These are phyloP conservation scores for Parastagonospora avenae DNA, from an alignment of 2,329 filamentous ascomycete species.

Conservation along the genomic window DNA sequence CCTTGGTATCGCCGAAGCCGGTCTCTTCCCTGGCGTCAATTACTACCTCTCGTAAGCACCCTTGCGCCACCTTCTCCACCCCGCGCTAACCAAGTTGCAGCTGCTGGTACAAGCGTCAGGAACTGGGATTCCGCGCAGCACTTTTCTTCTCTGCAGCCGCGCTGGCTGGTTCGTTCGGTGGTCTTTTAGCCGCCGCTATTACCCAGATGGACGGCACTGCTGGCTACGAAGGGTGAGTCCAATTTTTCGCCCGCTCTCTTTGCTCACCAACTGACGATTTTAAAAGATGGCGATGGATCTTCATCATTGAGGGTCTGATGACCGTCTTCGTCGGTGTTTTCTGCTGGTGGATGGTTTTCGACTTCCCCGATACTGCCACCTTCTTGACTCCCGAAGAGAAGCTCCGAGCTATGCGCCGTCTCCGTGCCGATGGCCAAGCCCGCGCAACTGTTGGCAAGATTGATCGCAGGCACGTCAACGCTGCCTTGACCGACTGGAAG, in stretches of 20 bases:
- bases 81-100: slow-evolving; percentile 19
- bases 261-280: neutral
- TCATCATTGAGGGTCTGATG: slow-evolving; percentile 45
- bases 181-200: slow-evolving; percentile 63
- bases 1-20: slow-evolving; percentile 46
- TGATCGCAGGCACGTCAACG: slow-evolving; percentile 46
- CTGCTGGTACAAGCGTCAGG: slow-evolving; percentile 62
- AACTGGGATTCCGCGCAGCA: slow-evolving; percentile 58
- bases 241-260: neutral
- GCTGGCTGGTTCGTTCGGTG: slow-evolving; percentile 65
- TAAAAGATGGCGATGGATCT: slow-evolving; percentile 5
- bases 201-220: slow-evolving; percentile 64
- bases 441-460: slow-evolving; percentile 60
- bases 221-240: slow-evolving; percentile 49
- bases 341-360: slow-evolving; percentile 64
- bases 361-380: slow-evolving; percentile 65
- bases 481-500: slow-evolving; percentile 55
- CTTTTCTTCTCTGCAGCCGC: slow-evolving; percentile 65
- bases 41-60: slow-evolving; percentile 61
- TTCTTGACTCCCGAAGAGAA: slow-evolving; percentile 61
- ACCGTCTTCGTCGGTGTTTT: slow-evolving; percentile 44
- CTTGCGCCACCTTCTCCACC: neutral
- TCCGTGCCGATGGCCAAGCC: slow-evolving; percentile 72
- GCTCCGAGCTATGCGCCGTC: slow-evolving; percentile 63
- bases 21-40: slow-evolving; percentile 49